phyloP scores from a whole-genome alignment of 345 rosid genomes.

The Populus tremula region DNA sequence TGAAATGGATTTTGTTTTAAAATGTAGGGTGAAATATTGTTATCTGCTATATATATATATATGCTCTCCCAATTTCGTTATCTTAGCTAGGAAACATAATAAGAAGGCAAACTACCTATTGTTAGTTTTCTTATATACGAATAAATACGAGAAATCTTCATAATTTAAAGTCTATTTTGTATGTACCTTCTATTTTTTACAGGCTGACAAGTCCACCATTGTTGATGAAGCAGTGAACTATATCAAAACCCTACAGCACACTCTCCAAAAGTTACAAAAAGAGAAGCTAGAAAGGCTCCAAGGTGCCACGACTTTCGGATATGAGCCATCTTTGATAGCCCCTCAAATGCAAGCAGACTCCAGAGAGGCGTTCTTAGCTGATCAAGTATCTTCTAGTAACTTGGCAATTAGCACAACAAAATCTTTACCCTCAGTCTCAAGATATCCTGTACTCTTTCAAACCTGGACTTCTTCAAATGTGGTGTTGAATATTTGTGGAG shows the following conservation, averaged over 20 bases:
- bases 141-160: too few species aligned
- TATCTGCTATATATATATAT: too few species aligned
- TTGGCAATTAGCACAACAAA: not conserved
- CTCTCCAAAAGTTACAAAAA: constrained; percentile 38
- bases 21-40: not conserved
- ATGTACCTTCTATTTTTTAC: not conserved
- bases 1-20: not conserved
- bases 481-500: constrained; percentile 55
- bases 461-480: constrained; percentile 63
- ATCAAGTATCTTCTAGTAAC: constrained; percentile 25
- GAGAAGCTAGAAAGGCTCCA: constrained; percentile 34
- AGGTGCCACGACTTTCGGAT: not conserved
- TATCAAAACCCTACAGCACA: constrained; percentile 42
- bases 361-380: constrained; percentile 53
- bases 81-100: too few species aligned
- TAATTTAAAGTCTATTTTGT: too few species aligned
- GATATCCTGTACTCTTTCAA: constrained; percentile 40
- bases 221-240: constrained; percentile 55
- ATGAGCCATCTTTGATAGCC: not conserved
- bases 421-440: constrained; percentile 18
- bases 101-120: too few species aligned
- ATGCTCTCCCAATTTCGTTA: not conserved
- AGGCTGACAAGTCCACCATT: constrained; percentile 57
- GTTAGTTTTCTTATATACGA: not conserved
- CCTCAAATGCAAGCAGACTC: constrained; percentile 15